Base-by-base conservation (phyloP, 257 asterid species). In the Ophiorrhiza pumila region DNA sequence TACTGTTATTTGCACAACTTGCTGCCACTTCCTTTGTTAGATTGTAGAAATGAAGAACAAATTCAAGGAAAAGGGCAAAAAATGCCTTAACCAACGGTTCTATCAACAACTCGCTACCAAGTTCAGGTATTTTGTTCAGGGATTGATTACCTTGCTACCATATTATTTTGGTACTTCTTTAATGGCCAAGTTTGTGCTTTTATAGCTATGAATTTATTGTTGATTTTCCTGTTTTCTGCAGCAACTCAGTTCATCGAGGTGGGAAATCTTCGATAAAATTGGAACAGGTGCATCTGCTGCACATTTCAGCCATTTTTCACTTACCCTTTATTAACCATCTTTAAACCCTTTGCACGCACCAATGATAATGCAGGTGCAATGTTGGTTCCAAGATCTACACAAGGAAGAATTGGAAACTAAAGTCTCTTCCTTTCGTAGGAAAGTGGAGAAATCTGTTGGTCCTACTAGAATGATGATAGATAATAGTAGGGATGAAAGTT, bases 61-160 rank as follows among this genome's bases (percentile, higher is more conserved):
- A 59, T 85, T 76, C 64, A 90, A 88, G 83, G 74, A 70, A 81
- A 80, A 71, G 80, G 76, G 78, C 56, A 86, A 72, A 34, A 73
- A 75, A 37, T 37, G 87, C n/a, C 66, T 80, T 47, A 32, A 45
- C 76, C 82, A 77, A 64, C 85, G 75, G 76, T 67, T 88, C 66
- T 93, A 88, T 76, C 78, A 79, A 71, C 82, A 89, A 73, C 85
- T 93, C 68, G 87, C 96, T 4, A 79, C 75, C 71, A 88, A 89
- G 73, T 93, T 93, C 71, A 93, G 84, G 98, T 92, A 83, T 78
- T 82, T 64, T 78, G 5, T 65, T 39, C 7, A 57, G 17, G 4
- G 27, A 32, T 10, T 37, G 57, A 25, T 39, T 72, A 32, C 1
- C 6, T 62, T n/a, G n/a, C 4, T 5, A 8, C 47, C 27, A 6